Conservation (phyloP, 768 basidiomycete species). For the Megacollybia marginata region DNA sequence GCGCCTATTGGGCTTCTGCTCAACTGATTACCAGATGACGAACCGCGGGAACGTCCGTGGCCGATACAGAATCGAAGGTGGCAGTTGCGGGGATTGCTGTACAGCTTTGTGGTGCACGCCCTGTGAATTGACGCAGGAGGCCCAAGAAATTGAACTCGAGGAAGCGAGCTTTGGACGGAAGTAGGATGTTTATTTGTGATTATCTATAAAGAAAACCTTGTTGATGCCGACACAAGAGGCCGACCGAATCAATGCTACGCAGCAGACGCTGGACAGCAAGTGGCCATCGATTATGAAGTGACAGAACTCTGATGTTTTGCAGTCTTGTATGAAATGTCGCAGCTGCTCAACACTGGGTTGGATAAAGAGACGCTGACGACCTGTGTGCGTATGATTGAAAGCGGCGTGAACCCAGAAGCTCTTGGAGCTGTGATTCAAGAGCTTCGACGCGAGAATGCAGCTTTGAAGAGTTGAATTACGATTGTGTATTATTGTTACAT, state of each 20-base stretch:
- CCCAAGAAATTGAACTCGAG: conserved; percentile 30
- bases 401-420: conserved; percentile 87
- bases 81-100: conserved; percentile 1
- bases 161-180: conserved; percentile 13
- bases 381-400: conserved; percentile 88
- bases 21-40: neutral
- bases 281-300: conserved; percentile 6
- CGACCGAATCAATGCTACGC: conserved; percentile 55
- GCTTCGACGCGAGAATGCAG: conserved; percentile 57
- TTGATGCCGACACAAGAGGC: conserved; percentile 36
- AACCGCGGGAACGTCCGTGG: neutral
- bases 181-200: too few relatives aligned
- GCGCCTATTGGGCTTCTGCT: neutral
- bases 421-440: conserved; percentile 88
- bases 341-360: conserved; percentile 78
- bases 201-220: too few relatives aligned
- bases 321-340: conserved; percentile 87
- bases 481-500: neutral
- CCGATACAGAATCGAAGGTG: neutral
- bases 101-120: conserved; percentile 28
- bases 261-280: conserved; percentile 67
- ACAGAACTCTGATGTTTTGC: conserved; percentile 5
- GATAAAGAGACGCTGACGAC: conserved; percentile 91
- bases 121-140: conserved; percentile 33
- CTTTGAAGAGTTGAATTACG: neutral